Evolutionary conservation across 495 filamentous ascomycete species (phyloP).

Genomic region (Entonaema liquescens): DNA sequence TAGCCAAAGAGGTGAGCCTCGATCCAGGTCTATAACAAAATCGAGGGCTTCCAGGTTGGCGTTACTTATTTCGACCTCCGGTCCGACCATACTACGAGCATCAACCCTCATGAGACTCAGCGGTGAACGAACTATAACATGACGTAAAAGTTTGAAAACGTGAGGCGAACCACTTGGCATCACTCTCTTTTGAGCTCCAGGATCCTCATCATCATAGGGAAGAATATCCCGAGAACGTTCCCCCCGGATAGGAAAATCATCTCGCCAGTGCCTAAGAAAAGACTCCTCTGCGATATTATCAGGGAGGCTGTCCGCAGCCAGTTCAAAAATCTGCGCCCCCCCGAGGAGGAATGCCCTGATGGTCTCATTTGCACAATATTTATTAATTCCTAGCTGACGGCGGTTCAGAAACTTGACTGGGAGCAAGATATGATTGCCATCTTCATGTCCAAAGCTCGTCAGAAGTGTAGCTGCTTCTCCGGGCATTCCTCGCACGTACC

Average conservation of each 20-base stretch:
- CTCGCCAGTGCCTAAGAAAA: not conserved
- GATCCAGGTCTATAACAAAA: slow-evolving; percentile 33
- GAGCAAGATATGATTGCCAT: slow-evolving; percentile 27
- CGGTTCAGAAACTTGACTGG: slow-evolving; percentile 17
- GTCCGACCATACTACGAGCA: slow-evolving; percentile 16
- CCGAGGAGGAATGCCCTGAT: slow-evolving; percentile 18
- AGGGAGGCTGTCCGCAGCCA: slow-evolving; percentile 6
- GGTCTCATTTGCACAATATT: slow-evolving; percentile 18
- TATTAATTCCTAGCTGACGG: slow-evolving; percentile 3
- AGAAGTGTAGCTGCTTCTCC: slow-evolving; percentile 7
- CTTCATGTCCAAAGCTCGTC: slow-evolving; percentile 4
- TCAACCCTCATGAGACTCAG: slow-evolving; percentile 26
- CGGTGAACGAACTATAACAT: slow-evolving; percentile 40
- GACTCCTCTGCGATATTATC: not conserved
- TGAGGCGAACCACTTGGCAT: not conserved
- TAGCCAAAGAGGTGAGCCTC: slow-evolving; percentile 39
- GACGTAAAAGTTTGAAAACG: slow-evolving; percentile 31
- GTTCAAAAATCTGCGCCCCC: slow-evolving; percentile 37
- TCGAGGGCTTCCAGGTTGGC: slow-evolving; percentile 24
- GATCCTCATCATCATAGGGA: slow-evolving; percentile 40
- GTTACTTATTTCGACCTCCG: not conserved
- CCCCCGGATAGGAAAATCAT: slow-evolving; percentile 30
- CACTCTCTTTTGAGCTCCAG: not conserved
- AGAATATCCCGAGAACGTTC: slow-evolving; percentile 14
- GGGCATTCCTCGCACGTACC: slow-evolving; percentile 23